Conservation (phyloP, 257 asterid species). For the Ocimum tenuiflorum region DNA sequence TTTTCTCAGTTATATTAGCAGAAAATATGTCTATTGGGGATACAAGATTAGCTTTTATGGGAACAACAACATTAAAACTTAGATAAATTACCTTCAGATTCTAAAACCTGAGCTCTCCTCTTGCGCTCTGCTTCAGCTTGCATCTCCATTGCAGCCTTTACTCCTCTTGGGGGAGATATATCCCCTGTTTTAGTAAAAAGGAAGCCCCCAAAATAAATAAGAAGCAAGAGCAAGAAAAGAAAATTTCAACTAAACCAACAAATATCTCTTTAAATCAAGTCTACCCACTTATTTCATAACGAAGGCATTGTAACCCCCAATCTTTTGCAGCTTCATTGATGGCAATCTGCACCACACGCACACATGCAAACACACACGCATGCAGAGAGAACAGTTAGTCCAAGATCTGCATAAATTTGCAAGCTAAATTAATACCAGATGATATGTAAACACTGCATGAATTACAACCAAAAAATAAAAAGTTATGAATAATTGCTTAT, state of each 20-base stretch:
- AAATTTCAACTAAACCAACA: conserved; percentile 5
- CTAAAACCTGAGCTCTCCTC: conserved; percentile 83
- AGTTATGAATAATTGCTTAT: not conserved
- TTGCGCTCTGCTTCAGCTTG: conserved; percentile 98
- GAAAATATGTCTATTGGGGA: not conserved
- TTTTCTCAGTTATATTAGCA: not conserved
- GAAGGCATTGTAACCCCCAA: conserved; percentile 90
- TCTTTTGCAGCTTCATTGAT: conserved; percentile 80
- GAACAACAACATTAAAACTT: not conserved
- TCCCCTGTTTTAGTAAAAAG: conserved; percentile 49
- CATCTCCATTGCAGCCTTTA: conserved; percentile 93
- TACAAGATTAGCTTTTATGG: not conserved
- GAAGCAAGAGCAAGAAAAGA: conserved; percentile 1
- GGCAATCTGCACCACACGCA: conserved; percentile 47
- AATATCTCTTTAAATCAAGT: not conserved
- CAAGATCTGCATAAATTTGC: not conserved
- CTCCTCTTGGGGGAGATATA: conserved; percentile 84
- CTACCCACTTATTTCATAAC: conserved; percentile 92
- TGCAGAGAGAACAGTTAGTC: conserved; percentile 12
- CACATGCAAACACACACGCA: too few species aligned
- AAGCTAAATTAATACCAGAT: not conserved
- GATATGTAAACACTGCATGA: not conserved
- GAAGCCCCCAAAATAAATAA: not conserved
- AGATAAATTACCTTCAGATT: conserved; percentile 66
- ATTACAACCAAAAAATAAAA: not conserved